These are phyloP conservation scores for Cunninghamia lanceolata DNA, from an alignment of 75 land plant species.

Conservation along the genomic window DNA sequence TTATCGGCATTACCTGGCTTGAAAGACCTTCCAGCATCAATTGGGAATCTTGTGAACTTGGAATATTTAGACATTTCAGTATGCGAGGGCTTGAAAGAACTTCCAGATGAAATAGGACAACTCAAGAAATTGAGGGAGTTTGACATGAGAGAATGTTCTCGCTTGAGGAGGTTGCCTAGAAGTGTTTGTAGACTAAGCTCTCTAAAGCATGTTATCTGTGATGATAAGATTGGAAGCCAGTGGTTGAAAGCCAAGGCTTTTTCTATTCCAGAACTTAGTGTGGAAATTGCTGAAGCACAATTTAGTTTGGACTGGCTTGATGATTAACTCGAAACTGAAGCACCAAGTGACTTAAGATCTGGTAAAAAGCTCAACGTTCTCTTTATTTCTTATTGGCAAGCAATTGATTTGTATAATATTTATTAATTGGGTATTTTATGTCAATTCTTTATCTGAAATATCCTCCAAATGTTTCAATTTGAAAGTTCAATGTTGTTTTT, in stretches of 20 bases:
- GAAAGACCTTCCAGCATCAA: conserved; percentile 32
- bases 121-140: conserved; percentile 40
- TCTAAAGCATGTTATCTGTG: conserved; percentile 46
- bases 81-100: conserved; percentile 31
- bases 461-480: neutral
- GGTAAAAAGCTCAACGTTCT: neutral
- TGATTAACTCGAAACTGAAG: conserved; percentile 10
- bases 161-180: conserved; percentile 30
- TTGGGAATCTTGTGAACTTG: conserved; percentile 26
- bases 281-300: conserved; percentile 40
- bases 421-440: neutral
- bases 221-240: conserved; percentile 40
- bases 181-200: conserved; percentile 19
- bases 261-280: conserved; percentile 26
- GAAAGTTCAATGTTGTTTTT: neutral
- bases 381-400: neutral
- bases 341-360: neutral
- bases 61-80: conserved; percentile 54
- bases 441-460: neutral
- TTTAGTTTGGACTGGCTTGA: conserved; percentile 53
- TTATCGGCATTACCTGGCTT: conserved; percentile 43
- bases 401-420: neutral
- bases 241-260: conserved; percentile 16
- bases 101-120: conserved; percentile 47
- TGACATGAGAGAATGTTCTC: conserved; percentile 63